A percentile compares a stretch with the other conserved stretches of the same genome.
Evolutionary conservation across 2,329 filamentous ascomycete species (phyloP).

Genomic region (Phaeosphaeria sp.): DNA sequence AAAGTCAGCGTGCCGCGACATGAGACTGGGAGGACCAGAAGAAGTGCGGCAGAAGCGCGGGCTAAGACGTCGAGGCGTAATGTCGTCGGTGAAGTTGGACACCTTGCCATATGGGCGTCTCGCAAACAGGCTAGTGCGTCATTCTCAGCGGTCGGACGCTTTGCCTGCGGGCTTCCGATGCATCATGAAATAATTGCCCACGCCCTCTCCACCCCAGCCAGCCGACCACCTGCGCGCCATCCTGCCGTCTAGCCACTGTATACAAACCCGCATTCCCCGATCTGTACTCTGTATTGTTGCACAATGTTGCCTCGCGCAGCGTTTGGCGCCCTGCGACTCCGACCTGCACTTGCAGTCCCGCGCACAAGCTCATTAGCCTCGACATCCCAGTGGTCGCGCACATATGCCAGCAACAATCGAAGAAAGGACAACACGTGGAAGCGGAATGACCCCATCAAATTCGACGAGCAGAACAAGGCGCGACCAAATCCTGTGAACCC

Average conservation of each 20-base stretch:
- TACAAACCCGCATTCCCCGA: slow-evolving; percentile 16
- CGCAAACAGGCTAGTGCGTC: slow-evolving; percentile 10
- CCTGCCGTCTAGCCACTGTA: slow-evolving; percentile 14
- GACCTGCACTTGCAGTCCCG: slow-evolving; percentile 32
- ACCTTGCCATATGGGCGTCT: slow-evolving; percentile 16
- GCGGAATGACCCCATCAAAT: slow-evolving; percentile 48
- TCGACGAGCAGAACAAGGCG: slow-evolving; percentile 37
- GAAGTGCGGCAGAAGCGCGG: slow-evolving; percentile 4
- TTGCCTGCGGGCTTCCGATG: slow-evolving; percentile 6
- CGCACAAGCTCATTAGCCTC: slow-evolving; percentile 35
- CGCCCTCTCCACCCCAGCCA: background rate
- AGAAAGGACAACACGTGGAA: slow-evolving; percentile 51
- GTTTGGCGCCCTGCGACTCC: slow-evolving; percentile 39
- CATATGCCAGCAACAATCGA: slow-evolving; percentile 31
- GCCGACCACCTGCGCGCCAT: slow-evolving; percentile 12
- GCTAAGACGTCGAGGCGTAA: slow-evolving; percentile 10
- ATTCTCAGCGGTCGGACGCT: slow-evolving; percentile 8
- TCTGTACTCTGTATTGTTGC: slow-evolving; percentile 16
- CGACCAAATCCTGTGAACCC: slow-evolving; percentile 31
- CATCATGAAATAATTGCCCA: slow-evolving; percentile 9
- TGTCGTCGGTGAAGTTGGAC: slow-evolving; percentile 8
- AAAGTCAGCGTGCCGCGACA: slow-evolving; percentile 38
- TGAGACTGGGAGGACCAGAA: slow-evolving; percentile 27
- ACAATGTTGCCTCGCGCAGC: slow-evolving; percentile 47
- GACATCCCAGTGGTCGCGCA: slow-evolving; percentile 34